phyloP scores from a whole-genome alignment of 2,329 filamentous ascomycete genomes.

The Diplodia mutila region DNA sequence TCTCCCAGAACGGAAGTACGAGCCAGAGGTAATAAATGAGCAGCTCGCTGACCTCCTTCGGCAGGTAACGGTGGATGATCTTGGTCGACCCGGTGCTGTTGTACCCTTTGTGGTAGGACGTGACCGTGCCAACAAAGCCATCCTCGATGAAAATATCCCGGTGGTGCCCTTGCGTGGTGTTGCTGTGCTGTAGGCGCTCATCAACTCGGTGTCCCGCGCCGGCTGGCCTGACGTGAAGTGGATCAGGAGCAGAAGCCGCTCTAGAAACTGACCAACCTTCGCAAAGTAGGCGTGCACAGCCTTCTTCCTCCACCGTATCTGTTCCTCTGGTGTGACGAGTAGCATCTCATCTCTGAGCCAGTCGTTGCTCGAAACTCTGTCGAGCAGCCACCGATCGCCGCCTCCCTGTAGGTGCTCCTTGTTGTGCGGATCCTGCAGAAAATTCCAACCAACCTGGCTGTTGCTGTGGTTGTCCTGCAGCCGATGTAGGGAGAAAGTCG shows the following conservation, averaged over 20 bases:
- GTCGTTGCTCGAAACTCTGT: neutral
- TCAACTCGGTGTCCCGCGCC: conserved; percentile 29
- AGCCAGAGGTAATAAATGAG: conserved; percentile 32
- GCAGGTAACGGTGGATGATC: conserved; percentile 35
- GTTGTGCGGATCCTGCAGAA: neutral
- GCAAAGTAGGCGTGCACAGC: neutral
- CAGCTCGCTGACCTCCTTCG: conserved; percentile 33
- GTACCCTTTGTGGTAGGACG: conserved; percentile 33
- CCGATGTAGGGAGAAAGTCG: neutral
- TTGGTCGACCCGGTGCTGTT: conserved; percentile 29
- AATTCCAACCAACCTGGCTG: neutral
- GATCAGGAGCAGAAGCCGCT: conserved; percentile 32
- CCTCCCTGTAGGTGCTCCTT: neutral
- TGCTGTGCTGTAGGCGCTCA: conserved; percentile 31
- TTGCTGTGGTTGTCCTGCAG: neutral
- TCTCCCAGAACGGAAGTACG: conserved; percentile 27
- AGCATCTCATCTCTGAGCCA: neutral
- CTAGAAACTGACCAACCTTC: conserved; percentile 17
- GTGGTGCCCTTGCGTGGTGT: conserved; percentile 26
- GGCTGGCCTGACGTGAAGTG: conserved; percentile 30
- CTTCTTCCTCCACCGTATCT: neutral
- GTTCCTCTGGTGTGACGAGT: no score
- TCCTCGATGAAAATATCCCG: conserved; percentile 33
- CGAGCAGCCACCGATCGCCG: neutral
- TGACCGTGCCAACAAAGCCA: conserved; percentile 31